phyloP scores from a whole-genome alignment of 1,284 basidiomycete species.

The Cryptococcus amylolentus region DNA sequence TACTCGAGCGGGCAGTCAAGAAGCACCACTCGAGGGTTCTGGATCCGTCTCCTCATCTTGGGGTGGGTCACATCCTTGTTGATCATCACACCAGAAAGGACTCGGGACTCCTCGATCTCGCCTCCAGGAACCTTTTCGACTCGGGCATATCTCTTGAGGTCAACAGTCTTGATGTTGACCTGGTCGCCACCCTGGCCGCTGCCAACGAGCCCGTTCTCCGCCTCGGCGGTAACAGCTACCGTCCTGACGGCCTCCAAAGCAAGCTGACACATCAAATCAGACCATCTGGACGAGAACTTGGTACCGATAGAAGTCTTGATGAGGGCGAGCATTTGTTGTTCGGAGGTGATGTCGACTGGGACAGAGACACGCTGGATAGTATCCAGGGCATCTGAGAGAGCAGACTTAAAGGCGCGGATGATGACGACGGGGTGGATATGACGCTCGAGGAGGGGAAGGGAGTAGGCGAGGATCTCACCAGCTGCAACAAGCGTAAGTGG shows the following conservation, averaged over 20 bases:
- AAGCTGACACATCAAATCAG: slow-evolving; percentile 93
- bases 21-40: slow-evolving; percentile 82
- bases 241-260: slow-evolving; percentile 89
- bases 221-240: slow-evolving; percentile 59
- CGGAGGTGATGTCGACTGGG: slow-evolving; percentile 82
- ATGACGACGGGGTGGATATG: slow-evolving; percentile 99
- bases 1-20: slow-evolving; percentile 97
- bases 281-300: slow-evolving; percentile 95
- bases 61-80: slow-evolving; percentile 99
- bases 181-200: slow-evolving; percentile 16
- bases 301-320: slow-evolving; percentile 99
- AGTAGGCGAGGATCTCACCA: slow-evolving; percentile 97
- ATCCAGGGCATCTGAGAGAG: slow-evolving; percentile 82
- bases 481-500: slow-evolving; percentile 54
- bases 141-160: slow-evolving; percentile 95
- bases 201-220: slow-evolving; percentile 49
- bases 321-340: slow-evolving; percentile 88
- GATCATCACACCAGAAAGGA: slow-evolving; percentile 89
- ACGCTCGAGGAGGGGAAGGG: slow-evolving; percentile 84
- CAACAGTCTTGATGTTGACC: slow-evolving; percentile 72
- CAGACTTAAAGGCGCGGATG: slow-evolving; percentile 96
- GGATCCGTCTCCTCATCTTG: slow-evolving; percentile 89
- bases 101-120: slow-evolving; percentile 88
- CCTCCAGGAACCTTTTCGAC: slow-evolving; percentile 98
- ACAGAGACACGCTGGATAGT: slow-evolving; percentile 74